Evolutionary conservation across 2,329 filamentous ascomycete genomes (phyloP), one percentile per base, ranked within the genome.

Genomic region (Chaetomium olivaceum): DNA sequence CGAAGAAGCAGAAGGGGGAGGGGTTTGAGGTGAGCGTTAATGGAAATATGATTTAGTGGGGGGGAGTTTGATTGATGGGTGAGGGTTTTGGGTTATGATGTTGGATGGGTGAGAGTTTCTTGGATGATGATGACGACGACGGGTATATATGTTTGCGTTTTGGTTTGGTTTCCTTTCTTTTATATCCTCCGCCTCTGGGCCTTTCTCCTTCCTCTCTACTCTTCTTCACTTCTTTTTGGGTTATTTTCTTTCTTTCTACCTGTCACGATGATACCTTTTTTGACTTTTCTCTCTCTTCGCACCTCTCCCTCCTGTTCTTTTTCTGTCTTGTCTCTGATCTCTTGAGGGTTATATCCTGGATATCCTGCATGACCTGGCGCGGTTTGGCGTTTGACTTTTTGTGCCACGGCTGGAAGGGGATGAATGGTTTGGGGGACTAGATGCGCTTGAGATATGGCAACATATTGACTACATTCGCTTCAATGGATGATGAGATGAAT

Each of bases 1-100:
- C 92, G 21, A 81, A 92, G 75, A 91, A 89, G 81, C 90, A 92
- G 78, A 95, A 93, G 84, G 88, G 87, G 56, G 89, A 92, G 72
- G 92, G 92, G 21, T 94, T 90, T 72, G 90, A 93, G 79, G 87
- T 95, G 72, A 90, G 88, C 74, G 87, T 93, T 69, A 94, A 94
- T 74, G 91, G 91, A 54, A 89, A 87, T 78, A 89, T 89, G 86
- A 89, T 91, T 74, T 90, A 48, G 64, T n/a, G n/a, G 33, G 7
- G 58, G 16, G 33, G 56, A 8, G n/a, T 2, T n/a, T n/a, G 25
- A 23, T 5, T 51, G 48, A 27, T 25, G 48, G 21, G 12, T 62
- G 19, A 29, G 8, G 19, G 43, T 48, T 48, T 48, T 36, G 27
- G 25, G 27, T 59, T 21, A 25, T 29, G 48, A 31, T 23, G 56